Base-by-base conservation (phyloP, 768 basidiomycete species). In the Psilocybe tampanensis region DNA sequence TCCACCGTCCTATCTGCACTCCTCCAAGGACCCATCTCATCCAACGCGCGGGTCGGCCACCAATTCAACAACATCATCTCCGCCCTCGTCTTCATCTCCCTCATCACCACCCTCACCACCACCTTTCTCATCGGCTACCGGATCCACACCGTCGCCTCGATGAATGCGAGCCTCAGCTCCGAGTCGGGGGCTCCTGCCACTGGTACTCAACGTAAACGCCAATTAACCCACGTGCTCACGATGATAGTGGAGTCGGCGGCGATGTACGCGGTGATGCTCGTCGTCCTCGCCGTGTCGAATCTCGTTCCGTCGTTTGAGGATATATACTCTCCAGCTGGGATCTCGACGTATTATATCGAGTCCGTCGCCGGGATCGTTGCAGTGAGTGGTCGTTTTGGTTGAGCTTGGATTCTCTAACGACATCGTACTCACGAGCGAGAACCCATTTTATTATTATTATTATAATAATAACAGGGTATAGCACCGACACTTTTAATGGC, bases 181-280 rank as follows among this genome's bases (percentile, higher is more conserved):
- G n/a, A n/a, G n/a, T n/a, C n/a, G n/a, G n/a, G n/a, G n/a, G n/a
- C n/a, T n/a, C n/a, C n/a, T n/a, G n/a, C n/a, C n/a, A n/a, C n/a
- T n/a, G n/a, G n/a, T n/a, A n/a, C n/a, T n/a, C n/a, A n/a, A n/a
- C n/a, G n/a, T n/a, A n/a, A n/a, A n/a, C n/a, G n/a, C n/a, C n/a
- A n/a, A n/a, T n/a, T n/a, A n/a, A n/a, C n/a, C n/a, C 22, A 26
- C 2, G 32, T 55, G 9, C 24, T 47, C 15, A 39, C 26, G 11
- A 39, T 49, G 12, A 18, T 55, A 2, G 45, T 55, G 0, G 45
- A 49, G 13, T 55, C 54, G 4, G 54, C 47, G 8, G 54, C 54
- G n/a, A 11, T 32, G 13, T 55, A 55, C 29, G 3, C 44, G 7
- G 2, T 55, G 2, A 22, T 34, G 8, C 32, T 34, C 11, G 21